Evolutionary conservation across 2,329 filamentous ascomycete genomes (phyloP), one percentile per base, ranked within the genome.

Genomic region (Ceratocystis lukuohia): DNA sequence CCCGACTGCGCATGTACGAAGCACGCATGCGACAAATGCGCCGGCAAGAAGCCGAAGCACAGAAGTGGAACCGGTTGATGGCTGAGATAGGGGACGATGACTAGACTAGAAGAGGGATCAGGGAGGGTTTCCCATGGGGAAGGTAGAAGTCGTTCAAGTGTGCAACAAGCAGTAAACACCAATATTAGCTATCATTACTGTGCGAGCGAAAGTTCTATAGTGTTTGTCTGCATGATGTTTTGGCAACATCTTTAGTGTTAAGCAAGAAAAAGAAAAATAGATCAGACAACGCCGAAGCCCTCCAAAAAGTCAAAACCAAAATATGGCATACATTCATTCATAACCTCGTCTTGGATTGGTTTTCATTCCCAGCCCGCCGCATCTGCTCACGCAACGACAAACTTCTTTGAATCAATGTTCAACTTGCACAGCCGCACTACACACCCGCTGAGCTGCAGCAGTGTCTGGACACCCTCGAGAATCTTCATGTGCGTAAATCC

Each of bases 401-500:
- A 96, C 69, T 88, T 82, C 74, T 88, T 87, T 2, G 91, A 88
- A 73, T 96, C 89, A 93, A 99, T 97, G 76, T 96, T 96, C 75
- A 97, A 87, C 80, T 88, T 96, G 78, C 91, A 94, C 66, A 99
- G 80, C 72, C 93, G 87, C 17, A 90, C 91, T 25, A 99, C 82
- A 74, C 93, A 97, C 10, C 93, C 94, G 73, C 91, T 95, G 59
- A 99, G 81, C 76, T 99, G 94, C 67, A 99, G 82, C 69, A 96
- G 82, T 6, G 93, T 96, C 77, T 97, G 93, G 28, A 99, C 90
- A 37, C 94, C 94, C 74, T 99, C 94, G n/a, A 99, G 79, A 66
- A 99, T 93, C 75, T 95, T 92, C 94, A 99, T 99, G 74, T 99
- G 94, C 1, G 94, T 96, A 76, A 97, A 97, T 65, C 94, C 94